phyloP scores from a whole-genome alignment of 2,329 filamentous ascomycete species.

The Ophiobolus disseminans region DNA sequence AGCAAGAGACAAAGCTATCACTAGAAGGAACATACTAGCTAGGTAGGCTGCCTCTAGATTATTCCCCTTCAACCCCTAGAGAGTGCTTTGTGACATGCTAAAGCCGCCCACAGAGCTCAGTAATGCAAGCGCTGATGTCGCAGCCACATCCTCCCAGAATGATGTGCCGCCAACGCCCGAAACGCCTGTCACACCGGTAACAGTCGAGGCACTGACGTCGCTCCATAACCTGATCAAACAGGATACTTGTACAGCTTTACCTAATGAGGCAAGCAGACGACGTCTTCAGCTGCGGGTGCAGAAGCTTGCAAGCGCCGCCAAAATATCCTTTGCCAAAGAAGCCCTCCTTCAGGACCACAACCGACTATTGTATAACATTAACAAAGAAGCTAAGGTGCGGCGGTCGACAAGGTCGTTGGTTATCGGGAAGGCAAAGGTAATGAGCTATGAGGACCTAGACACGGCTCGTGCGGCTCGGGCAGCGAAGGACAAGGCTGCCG shows the following conservation, averaged over 20 bases:
- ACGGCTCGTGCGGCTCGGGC: constrained; percentile 24
- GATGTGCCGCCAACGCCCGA: neutral
- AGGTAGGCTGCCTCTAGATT: neutral
- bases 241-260: neutral
- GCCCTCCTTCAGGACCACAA: constrained; percentile 36
- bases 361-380: constrained; percentile 31
- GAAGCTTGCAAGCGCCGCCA: constrained; percentile 27
- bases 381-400: constrained; percentile 36
- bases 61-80: neutral
- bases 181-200: neutral
- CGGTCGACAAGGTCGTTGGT: constrained; percentile 30
- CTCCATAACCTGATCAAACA: neutral
- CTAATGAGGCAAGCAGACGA: neutral
- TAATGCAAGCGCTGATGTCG: neutral
- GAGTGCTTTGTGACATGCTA: neutral
- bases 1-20: neutral
- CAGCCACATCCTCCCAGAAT: neutral
- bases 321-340: constrained; percentile 29
- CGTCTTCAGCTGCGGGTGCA: constrained; percentile 8
- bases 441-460: constrained; percentile 32
- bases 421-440: constrained; percentile 27
- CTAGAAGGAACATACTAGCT: neutral
- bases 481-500: constrained; percentile 22
- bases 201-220: neutral
- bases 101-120: neutral